Evolutionary conservation across 495 filamentous ascomycete genomes (phyloP).

Genomic region (Ascodesmis nigricans): DNA sequence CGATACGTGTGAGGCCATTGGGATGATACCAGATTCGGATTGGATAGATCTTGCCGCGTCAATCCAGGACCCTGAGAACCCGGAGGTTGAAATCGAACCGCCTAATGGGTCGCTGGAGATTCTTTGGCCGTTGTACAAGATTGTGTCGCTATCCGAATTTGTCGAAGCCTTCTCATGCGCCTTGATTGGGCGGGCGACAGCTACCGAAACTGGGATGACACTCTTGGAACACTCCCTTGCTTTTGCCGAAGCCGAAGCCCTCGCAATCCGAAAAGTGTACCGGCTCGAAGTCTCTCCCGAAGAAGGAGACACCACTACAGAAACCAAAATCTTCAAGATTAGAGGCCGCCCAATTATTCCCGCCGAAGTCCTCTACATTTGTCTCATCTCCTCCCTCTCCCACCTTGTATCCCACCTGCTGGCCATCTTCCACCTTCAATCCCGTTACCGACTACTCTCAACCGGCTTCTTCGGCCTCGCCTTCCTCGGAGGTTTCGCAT

Average conservation of each 20-base stretch:
- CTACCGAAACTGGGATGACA: constrained; percentile 85
- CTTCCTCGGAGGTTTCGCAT: constrained; percentile 30
- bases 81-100: constrained; percentile 26
- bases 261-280: constrained; percentile 12
- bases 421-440: constrained; percentile 56
- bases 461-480: constrained; percentile 75
- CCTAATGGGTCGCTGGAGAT: constrained; percentile 53
- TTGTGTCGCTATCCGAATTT: constrained; percentile 67
- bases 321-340: constrained; percentile 15
- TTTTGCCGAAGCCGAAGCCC: constrained; percentile 81
- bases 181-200: constrained; percentile 57
- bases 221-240: constrained; percentile 91
- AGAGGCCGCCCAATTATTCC: constrained; percentile 41
- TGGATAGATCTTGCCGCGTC: constrained; percentile 23
- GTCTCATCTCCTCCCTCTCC: constrained; percentile 68
- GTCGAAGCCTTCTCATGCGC: constrained; percentile 70
- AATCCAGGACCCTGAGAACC: constrained; percentile 24
- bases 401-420: constrained; percentile 69
- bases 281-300: constrained; percentile 3
- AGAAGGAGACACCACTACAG: background rate
- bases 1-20: constrained; percentile 12
- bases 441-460: constrained; percentile 53
- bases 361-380: constrained; percentile 69
- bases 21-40: constrained; percentile 16
- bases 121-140: constrained; percentile 72